A percentile compares a stretch with the other conserved stretches of the same genome.
These are phyloP conservation scores for Macadamia integrifolia DNA, from an alignment of 164 flowering plant genomes.

Conservation along the genomic window DNA sequence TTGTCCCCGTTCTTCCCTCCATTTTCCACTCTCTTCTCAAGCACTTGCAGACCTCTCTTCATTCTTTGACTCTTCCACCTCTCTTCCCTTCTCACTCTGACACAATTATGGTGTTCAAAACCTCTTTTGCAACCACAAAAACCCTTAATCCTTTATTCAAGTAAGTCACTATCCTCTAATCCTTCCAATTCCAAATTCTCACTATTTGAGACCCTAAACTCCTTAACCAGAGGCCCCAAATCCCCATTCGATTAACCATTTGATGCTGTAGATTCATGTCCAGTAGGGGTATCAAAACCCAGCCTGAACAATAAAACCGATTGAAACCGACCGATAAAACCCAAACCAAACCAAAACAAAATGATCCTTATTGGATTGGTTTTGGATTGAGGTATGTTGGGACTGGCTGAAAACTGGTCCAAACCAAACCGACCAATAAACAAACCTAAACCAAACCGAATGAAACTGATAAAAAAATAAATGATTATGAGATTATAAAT, in stretches of 20 bases:
- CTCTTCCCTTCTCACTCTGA: constrained; percentile 19
- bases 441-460: no score
- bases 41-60: constrained; percentile 20
- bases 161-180: constrained; percentile 6
- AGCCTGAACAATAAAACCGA: no score
- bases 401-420: no score
- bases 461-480: no score
- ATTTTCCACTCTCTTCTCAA: constrained; percentile 3
- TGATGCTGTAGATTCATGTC: no score
- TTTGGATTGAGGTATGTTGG: no score
- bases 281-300: no score
- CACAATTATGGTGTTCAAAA: constrained; percentile 4
- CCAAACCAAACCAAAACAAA: no score
- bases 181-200: not conserved
- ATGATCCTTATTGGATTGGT: no score
- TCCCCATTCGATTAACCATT: not conserved
- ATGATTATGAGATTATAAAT: no score
- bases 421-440: no score
- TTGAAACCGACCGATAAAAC: no score
- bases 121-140: constrained; percentile 3
- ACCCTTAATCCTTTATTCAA: constrained; percentile 10
- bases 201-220: not conserved
- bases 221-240: not conserved
- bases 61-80: constrained; percentile 26
- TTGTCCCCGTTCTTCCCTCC: not conserved